A percentile compares a stretch with the other conserved stretches of the same genome.
Conservation (phyloP, 306 rosid genomes). For the Nissolia schottii region DNA sequence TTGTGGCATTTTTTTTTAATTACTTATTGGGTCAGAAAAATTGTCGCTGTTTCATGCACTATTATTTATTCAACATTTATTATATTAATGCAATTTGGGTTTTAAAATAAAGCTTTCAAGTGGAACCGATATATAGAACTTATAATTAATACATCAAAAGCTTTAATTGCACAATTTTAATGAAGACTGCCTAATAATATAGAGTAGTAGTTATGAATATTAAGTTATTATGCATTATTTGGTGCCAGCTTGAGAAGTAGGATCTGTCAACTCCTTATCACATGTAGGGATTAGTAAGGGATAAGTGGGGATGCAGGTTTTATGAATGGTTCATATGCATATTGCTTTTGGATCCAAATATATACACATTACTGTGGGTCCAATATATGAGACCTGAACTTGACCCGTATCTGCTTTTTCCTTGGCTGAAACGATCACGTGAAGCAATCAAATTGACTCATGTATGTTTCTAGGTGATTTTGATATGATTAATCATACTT, state of each 20-base stretch:
- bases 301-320: not conserved
- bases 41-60: not conserved
- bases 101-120: too few relatives aligned
- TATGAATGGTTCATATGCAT: not conserved
- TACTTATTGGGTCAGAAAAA: not conserved
- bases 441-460: not conserved
- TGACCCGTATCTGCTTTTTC: constrained; percentile 1
- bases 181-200: not conserved
- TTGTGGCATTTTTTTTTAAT: not conserved
- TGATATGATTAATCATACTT: not conserved
- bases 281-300: not conserved
- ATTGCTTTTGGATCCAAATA: constrained; percentile 8
- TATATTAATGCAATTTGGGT: not conserved
- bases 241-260: not conserved
- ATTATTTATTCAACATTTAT: not conserved
- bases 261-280: not conserved
- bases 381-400: not conserved
- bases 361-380: not conserved
- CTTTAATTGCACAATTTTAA: not conserved
- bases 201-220: not conserved
- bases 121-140: not conserved
- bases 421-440: not conserved
- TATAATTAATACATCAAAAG: not conserved
- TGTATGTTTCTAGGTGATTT: not conserved
- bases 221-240: not conserved